Evolutionary conservation across 2,329 filamentous ascomycete species (phyloP).

Genomic region (Verticillium zaregamsianum): DNA sequence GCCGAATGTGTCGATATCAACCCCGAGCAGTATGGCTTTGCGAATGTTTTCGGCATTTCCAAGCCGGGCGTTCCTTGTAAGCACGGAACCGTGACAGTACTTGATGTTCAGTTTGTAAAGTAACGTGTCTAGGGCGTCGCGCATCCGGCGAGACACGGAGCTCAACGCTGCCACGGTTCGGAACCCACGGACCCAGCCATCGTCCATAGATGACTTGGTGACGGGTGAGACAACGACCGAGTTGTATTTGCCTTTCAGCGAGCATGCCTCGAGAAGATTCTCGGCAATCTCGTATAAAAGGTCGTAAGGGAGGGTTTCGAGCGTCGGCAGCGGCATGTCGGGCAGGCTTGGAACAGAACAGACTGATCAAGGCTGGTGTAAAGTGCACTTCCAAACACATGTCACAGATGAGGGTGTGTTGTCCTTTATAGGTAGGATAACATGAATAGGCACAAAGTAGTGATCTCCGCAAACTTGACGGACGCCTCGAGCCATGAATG

Average conservation of each 20-base stretch:
- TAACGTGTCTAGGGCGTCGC: not conserved
- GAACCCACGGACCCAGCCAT: not conserved
- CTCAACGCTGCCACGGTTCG: not conserved
- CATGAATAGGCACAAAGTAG: no score
- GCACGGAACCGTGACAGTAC: not conserved
- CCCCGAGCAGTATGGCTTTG: not conserved
- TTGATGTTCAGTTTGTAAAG: not conserved
- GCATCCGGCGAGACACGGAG: not conserved
- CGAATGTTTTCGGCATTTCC: not conserved
- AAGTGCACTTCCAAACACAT: no score
- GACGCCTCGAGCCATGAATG: no score
- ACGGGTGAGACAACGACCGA: not conserved
- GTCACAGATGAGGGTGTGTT: no score
- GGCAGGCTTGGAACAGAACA: not conserved
- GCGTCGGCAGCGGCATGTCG: not conserved
- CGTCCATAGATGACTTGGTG: no score
- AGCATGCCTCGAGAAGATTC: not conserved
- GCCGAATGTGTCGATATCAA: not conserved
- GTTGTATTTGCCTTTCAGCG: not conserved
- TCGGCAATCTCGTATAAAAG: not conserved
- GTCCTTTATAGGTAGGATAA: no score
- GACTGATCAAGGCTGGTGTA: no score
- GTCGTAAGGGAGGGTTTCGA: not conserved
- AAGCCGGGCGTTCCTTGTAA: not conserved
- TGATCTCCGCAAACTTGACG: no score